Base-by-base conservation (phyloP, 2,329 filamentous ascomycete genomes). In the Verticillium klebahnii region DNA sequence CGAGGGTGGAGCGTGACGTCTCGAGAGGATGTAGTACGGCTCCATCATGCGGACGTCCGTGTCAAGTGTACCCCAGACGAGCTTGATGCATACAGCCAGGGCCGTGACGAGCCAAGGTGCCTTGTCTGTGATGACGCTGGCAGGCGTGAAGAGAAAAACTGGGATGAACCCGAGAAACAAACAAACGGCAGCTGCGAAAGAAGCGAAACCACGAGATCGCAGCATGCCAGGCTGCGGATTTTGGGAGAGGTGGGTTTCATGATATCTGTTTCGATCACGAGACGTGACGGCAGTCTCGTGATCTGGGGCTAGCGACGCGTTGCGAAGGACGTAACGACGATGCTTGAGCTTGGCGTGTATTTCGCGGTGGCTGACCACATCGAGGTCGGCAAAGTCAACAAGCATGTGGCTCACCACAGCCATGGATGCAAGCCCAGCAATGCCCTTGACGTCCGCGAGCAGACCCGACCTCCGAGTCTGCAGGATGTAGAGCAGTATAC, bases 391-490 rank as follows among this genome's bases (percentile, higher is more conserved):
- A 69, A 92, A 92, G 69, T 92, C 89, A 74, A 86, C 87, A 65
- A 92, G 76, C 70, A 92, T 90, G 66, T 92, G 89, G 65, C 84
- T 87, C 64, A 85, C 85, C 2, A 90, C 89, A 11, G 89, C 89
- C 89, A 92, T 91, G 61, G 89, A 86, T 6, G 89, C 89, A 40
- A 92, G 80, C 1, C 89, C 89, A 1, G 89, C 88, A 59, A 92
- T 90, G 6, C 89, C 89, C 66, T 86, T 87, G 7, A 90, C 89
- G 69, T 92, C 87, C 6, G 85, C 84, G 3, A 86, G 73, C 17
- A 92, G 77, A 0, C 89, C 89, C 3, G 87, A 89, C 45, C 84
- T 85, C 25, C 89, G 80, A 17, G 79, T 79, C 61, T 84, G 82
- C 54, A 91, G 81, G 63, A 87, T 80, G 66, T 82, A 85, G 54